Conservation (phyloP, 352 stramenopile genomes). For the Phytophthora citricola region DNA sequence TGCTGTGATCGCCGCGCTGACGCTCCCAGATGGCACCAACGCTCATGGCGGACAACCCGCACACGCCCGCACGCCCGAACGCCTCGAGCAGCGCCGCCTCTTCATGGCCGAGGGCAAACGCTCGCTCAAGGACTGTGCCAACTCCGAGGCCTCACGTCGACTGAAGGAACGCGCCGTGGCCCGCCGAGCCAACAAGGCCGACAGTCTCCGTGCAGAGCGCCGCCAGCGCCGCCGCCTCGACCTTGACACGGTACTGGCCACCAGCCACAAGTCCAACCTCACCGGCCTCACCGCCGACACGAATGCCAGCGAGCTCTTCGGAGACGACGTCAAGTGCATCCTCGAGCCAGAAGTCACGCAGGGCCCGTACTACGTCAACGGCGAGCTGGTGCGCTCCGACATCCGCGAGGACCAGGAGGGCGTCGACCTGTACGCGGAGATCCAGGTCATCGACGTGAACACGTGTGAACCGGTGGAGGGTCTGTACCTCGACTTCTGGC, state of each 20-base stretch:
- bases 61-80: conserved; percentile 2
- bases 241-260: conserved; percentile 18
- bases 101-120: conserved; percentile 26
- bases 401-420: conserved; percentile 23
- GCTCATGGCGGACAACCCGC: conserved; percentile 4
- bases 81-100: conserved; percentile 17
- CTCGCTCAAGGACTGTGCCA: no score
- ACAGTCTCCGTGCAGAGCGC: conserved; percentile 15
- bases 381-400: conserved; percentile 7
- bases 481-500: conserved; percentile 30
- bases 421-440: conserved; percentile 26
- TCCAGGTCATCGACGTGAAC: conserved; percentile 36
- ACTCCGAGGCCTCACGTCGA: not conserved
- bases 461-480: conserved; percentile 23
- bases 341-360: conserved; percentile 27
- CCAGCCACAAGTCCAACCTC: conserved; percentile 26
- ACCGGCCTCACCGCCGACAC: conserved; percentile 14
- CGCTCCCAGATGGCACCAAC: not conserved
- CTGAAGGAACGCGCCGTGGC: conserved; percentile 18
- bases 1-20: not conserved
- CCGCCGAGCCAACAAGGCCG: conserved; percentile 14
- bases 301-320: conserved; percentile 25
- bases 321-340: conserved; percentile 27
- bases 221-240: conserved; percentile 20
- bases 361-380: conserved; percentile 23